A percentile compares a stretch with the other conserved stretches of the same genome.
Evolutionary conservation across 495 filamentous ascomycete species (phyloP).

Genomic region (Lasiosphaeriaceae sp.): DNA sequence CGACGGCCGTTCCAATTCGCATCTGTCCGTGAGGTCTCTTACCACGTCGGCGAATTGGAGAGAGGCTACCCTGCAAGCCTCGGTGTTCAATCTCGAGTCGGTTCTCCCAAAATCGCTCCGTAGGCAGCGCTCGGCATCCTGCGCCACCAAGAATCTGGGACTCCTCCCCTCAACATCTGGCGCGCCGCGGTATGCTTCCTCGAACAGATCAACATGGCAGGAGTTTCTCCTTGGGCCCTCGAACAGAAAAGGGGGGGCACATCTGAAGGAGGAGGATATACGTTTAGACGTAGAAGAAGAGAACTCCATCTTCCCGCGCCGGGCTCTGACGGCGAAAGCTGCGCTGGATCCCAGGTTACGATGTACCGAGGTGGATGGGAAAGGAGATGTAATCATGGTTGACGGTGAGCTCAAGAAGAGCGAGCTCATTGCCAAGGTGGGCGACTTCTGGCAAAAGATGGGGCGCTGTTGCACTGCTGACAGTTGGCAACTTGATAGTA

Average conservation of each 20-base stretch:
- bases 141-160: constrained; percentile 1
- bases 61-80: constrained; percentile 24
- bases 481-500: constrained; percentile 53
- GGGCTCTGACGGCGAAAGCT: constrained; percentile 64
- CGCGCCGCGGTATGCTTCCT: constrained; percentile 33
- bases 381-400: constrained; percentile 90
- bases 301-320: constrained; percentile 54
- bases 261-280: constrained; percentile 49
- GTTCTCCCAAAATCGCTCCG: constrained; percentile 34
- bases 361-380: constrained; percentile 91
- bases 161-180: background rate
- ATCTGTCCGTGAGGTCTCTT: constrained; percentile 5
- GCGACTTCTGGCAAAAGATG: constrained; percentile 15
- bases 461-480: background rate
- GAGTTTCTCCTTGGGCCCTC: constrained; percentile 51
- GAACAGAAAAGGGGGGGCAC: constrained; percentile 27
- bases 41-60: background rate
- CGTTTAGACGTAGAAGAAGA: constrained; percentile 47
- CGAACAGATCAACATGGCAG: constrained; percentile 47
- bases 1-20: constrained; percentile 13
- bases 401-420: constrained; percentile 96
- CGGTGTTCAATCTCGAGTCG: constrained; percentile 41
- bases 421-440: constrained; percentile 91
- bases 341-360: constrained; percentile 76
- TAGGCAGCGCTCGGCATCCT: constrained; percentile 10